phyloP scores from a whole-genome alignment of 805 yeast species.

The Torulaspora delbrueckii region DNA sequence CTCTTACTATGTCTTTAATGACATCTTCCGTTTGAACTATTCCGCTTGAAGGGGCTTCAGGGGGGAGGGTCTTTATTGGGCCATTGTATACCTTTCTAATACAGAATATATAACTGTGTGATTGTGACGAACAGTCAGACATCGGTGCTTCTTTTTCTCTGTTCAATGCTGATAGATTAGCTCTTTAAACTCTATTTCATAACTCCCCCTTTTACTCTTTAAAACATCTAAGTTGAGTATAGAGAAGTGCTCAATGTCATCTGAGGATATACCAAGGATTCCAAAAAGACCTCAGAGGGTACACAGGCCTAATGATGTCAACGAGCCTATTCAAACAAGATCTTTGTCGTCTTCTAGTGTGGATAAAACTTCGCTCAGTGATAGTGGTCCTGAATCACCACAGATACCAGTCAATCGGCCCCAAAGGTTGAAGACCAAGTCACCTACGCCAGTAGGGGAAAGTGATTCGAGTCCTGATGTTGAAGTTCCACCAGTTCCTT shows the following conservation, averaged over 20 bases:
- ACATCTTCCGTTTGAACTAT: conserved; percentile 92
- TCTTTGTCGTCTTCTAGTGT: background rate
- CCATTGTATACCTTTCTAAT: background rate
- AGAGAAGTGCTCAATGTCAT: conserved; percentile 8
- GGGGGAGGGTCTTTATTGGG: background rate
- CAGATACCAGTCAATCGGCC: conserved; percentile 1
- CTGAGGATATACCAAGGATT: conserved; percentile 23
- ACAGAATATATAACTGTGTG: conserved; percentile 1
- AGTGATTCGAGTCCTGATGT: background rate
- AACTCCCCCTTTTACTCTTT: background rate
- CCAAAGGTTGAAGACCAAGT: background rate
- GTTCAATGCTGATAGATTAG: background rate
- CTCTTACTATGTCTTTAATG: conserved; percentile 92
- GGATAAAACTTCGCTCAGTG: background rate
- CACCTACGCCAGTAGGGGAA: background rate
- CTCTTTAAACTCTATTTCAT: background rate
- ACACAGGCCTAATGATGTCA: background rate
- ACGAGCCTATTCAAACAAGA: background rate
- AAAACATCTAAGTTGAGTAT: background rate
- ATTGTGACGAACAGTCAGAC: background rate
- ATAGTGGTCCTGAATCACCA: background rate
- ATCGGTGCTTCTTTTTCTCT: background rate
- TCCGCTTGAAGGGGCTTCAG: conserved; percentile 39
- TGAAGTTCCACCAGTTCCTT: background rate
- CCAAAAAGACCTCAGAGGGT: conserved; percentile 32